Evolutionary conservation across 1,284 basidiomycete genomes (phyloP).

Genomic region (Phellinidium pouzarii): DNA sequence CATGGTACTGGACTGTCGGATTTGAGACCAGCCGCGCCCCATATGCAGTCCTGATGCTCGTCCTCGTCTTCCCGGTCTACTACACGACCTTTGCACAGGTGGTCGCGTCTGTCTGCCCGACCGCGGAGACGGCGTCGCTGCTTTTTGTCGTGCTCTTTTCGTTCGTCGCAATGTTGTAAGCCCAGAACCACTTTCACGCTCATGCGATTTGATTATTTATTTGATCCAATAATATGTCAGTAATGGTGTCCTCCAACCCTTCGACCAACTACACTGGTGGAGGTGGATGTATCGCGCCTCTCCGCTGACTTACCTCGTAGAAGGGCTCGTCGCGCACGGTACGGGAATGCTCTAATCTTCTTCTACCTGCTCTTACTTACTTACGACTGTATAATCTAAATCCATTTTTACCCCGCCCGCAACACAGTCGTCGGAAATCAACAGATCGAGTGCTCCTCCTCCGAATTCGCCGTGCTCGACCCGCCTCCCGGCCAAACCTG

Average conservation of each 20-base stretch:
- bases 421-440: conserved; percentile 32
- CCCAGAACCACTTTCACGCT: conserved; percentile 17
- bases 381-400: neutral
- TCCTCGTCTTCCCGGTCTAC: conserved; percentile 48
- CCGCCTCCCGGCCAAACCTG: conserved; percentile 64
- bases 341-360: neutral
- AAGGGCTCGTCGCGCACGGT: conserved; percentile 50
- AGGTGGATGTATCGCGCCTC: conserved; percentile 77
- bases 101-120: conserved; percentile 61
- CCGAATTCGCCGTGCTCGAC: conserved; percentile 41
- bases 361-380: too few species aligned
- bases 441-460: conserved; percentile 36
- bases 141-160: conserved; percentile 59
- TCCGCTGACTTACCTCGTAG: conserved; percentile 68
- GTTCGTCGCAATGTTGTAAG: conserved; percentile 60
- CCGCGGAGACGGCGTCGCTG: conserved; percentile 57
- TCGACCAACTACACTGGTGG: conserved; percentile 68
- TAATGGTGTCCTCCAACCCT: conserved; percentile 63
- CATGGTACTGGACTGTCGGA: conserved; percentile 69
- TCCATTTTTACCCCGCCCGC: neutral
- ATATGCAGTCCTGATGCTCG: conserved; percentile 51
- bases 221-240: conserved; percentile 26
- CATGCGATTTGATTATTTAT: neutral
- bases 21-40: conserved; percentile 47
- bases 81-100: conserved; percentile 56